Evolutionary conservation across 2,329 filamentous ascomycete species (phyloP), one percentile per base, ranked within the genome.

Genomic region (Diaporthe caulivora): DNA sequence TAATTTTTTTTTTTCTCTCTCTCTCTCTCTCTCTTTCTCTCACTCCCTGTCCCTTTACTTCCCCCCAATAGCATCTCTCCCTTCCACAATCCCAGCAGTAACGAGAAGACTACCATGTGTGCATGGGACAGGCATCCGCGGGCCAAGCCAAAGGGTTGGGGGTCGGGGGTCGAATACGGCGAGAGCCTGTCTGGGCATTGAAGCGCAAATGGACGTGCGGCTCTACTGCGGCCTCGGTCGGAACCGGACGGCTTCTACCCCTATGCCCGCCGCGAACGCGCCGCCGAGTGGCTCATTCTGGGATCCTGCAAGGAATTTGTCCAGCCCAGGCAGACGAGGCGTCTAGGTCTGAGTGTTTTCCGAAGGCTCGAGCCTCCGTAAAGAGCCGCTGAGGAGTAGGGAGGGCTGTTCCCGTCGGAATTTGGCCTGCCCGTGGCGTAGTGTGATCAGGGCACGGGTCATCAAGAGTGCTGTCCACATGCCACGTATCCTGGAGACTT

Each of bases 111-210:
- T 51, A 37, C 21, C 6, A 9, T 13, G 44, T 37, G 44, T 10
- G 44, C 21, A 31, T 34, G 13, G 3, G 44, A 18, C 29, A 31
- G 29, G 40, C 60, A 49, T 37, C 18, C 34, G 42, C 37, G 29
- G 31, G 24, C 18, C 44, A 17, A n/a, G 10, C 10, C 11, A 37
- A 44, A 15, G 24, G 37, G 11, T 13, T 13, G 11, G 37, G 37
- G 37, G 11, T 40, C 13, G 7, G 11, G 37, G 37, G 2, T 40
- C 2, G 11, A 10, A n/a, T 34, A 34, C 44, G 31, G 42, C 42
- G 44, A 65, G 44, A n/a, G 18, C 40, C 42, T 64, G 42, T 26
- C 60, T 24, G 42, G 42, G 42, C 42, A 34, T 65, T 37, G 60
- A 37, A 26, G 60, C 44, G 21, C 40, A n/a, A 42, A 15, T 34